phyloP scores from a whole-genome alignment of 306 rosid species.

The Fagus sylvatica region DNA sequence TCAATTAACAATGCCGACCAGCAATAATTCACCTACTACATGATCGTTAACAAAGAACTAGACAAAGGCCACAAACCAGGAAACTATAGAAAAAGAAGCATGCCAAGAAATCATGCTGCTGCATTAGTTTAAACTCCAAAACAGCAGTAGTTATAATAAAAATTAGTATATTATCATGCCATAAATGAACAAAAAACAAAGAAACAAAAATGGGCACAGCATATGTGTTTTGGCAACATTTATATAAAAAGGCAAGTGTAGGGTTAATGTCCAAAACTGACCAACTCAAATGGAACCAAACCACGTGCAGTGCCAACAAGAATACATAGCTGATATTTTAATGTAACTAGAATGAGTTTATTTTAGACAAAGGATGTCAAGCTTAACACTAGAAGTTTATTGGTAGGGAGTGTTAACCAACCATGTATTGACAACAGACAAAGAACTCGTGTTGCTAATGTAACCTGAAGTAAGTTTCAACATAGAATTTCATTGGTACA shows the following conservation, averaged over 20 bases:
- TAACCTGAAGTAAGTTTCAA: not conserved
- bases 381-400: not conserved
- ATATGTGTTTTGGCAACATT: not conserved
- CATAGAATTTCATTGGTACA: not conserved
- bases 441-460: not conserved
- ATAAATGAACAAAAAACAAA: not conserved
- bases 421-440: not conserved
- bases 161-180: not conserved
- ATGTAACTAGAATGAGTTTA: not conserved
- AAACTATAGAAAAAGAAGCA: not conserved
- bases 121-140: not conserved
- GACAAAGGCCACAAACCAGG: not conserved
- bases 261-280: not conserved
- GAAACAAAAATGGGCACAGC: not conserved
- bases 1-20: constrained; percentile 1
- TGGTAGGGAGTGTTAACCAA: not conserved
- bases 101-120: not conserved
- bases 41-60: not conserved
- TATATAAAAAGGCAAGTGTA: not conserved
- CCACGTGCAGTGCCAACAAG: not conserved
- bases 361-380: not conserved
- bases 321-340: not conserved
- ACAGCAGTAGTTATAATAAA: not conserved
- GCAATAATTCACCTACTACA: not conserved
- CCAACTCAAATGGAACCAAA: not conserved